A percentile compares a stretch with the other conserved stretches of the same genome.
phyloP scores from a whole-genome alignment of 306 rosid genomes.

The Cicer arietinum region DNA sequence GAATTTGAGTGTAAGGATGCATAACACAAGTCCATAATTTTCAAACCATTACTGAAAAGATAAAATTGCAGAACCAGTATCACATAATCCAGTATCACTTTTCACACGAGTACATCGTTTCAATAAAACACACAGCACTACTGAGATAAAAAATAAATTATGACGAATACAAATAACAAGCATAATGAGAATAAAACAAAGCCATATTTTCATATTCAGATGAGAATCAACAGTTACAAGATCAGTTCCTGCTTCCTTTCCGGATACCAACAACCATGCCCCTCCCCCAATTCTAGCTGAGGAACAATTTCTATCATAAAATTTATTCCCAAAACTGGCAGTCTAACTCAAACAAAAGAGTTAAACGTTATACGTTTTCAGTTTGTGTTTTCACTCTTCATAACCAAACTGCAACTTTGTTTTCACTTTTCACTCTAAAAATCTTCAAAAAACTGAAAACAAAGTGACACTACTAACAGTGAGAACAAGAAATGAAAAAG shows the following conservation, averaged over 20 bases:
- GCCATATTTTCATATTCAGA: background rate
- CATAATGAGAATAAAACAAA: background rate
- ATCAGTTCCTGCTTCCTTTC: background rate
- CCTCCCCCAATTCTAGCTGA: background rate
- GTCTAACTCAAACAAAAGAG: constrained; percentile 28
- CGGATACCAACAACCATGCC: background rate
- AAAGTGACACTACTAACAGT: background rate
- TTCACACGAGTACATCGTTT: background rate
- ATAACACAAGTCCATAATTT: background rate
- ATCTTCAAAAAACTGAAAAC: background rate
- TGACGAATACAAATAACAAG: background rate
- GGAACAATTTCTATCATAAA: too few species aligned
- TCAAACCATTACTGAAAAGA: background rate
- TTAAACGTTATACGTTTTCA: background rate
- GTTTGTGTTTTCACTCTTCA: background rate
- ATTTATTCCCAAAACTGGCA: background rate
- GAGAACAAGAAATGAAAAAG: background rate
- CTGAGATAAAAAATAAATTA: background rate
- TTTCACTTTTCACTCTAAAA: background rate
- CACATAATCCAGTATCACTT: constrained; percentile 1
- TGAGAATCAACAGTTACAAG: background rate
- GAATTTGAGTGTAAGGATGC: background rate
- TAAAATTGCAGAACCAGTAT: background rate
- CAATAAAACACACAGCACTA: background rate
- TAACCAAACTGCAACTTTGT: background rate